Evolutionary conservation across 2,329 filamentous ascomycete species (phyloP).

Genomic region (Apiospora pterosperma): DNA sequence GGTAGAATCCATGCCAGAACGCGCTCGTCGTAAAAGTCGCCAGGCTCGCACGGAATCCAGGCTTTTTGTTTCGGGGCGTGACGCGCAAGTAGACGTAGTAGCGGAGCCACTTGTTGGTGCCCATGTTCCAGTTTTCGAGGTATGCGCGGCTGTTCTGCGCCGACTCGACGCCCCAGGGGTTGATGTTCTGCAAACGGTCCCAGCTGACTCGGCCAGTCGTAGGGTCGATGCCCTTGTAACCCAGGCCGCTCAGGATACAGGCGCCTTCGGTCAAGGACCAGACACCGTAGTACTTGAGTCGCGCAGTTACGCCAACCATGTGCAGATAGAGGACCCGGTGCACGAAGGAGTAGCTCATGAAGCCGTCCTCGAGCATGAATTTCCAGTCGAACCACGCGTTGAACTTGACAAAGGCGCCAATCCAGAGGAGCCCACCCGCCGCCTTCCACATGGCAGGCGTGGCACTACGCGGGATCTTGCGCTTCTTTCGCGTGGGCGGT

Average conservation of each 20-base stretch:
- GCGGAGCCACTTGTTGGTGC: conserved; percentile 93
- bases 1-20: conserved; percentile 97
- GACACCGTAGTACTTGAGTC: conserved; percentile 94
- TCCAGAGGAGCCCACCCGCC: conserved; percentile 71
- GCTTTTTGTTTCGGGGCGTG: conserved; percentile 92
- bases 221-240: conserved; percentile 89
- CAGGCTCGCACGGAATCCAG: conserved; percentile 89
- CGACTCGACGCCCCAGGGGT: conserved; percentile 78
- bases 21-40: conserved; percentile 93
- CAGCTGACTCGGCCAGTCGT: conserved; percentile 82
- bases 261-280: conserved; percentile 92
- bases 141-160: conserved; percentile 94
- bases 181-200: conserved; percentile 85
- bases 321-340: conserved; percentile 76
- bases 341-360: conserved; percentile 64
- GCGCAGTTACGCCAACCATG: conserved; percentile 76
- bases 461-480: conserved; percentile 87
- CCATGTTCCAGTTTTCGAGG: conserved; percentile 95
- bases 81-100: conserved; percentile 96
- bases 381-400: conserved; percentile 62
- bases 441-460: conserved; percentile 80
- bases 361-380: conserved; percentile 63
- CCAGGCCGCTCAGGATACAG: conserved; percentile 89
- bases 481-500: conserved; percentile 81
- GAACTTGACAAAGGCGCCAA: conserved; percentile 73